Percentiles rank a stretch among this genome's conserved stretches.
Conservation (phyloP, 164 flowering plant species). For the Vitis riparia region DNA sequence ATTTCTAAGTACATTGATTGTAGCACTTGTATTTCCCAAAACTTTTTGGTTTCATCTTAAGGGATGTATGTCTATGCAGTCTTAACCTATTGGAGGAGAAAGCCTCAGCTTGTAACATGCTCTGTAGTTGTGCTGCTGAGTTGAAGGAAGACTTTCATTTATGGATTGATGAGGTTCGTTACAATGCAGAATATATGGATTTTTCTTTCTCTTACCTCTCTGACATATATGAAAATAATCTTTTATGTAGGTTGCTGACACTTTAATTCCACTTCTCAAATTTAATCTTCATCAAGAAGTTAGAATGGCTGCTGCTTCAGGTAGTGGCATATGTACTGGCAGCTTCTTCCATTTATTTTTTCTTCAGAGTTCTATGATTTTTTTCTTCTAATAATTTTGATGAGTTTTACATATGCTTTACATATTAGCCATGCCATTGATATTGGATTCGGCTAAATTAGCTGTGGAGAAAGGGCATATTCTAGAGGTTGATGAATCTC, state of each 20-base stretch:
- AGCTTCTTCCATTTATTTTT: too few species aligned
- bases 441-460: constrained; percentile 66
- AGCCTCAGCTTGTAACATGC: constrained; percentile 80
- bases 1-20: too few species aligned
- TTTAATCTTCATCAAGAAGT: constrained; percentile 82
- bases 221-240: background rate
- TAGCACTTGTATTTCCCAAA: too few species aligned
- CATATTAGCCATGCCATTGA: constrained; percentile 68
- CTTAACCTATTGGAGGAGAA: constrained; percentile 77
- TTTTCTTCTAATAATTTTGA: background rate
- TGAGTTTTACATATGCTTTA: too few species aligned
- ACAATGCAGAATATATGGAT: background rate
- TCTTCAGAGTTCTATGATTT: background rate
- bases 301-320: constrained; percentile 85
- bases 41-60: constrained; percentile 39
- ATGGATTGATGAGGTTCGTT: constrained; percentile 76
- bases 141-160: constrained; percentile 78
- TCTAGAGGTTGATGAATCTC: constrained; percentile 64
- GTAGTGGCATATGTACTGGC: constrained; percentile 18
- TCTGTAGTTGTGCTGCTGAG: constrained; percentile 83
- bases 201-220: background rate
- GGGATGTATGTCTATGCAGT: constrained; percentile 73
- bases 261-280: constrained; percentile 69
- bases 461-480: constrained; percentile 67
- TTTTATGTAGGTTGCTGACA: constrained; percentile 59